Percentiles rank a stretch among this genome's conserved stretches.
phyloP scores from a whole-genome alignment of 495 filamentous ascomycete genomes.

The Neurospora africana region DNA sequence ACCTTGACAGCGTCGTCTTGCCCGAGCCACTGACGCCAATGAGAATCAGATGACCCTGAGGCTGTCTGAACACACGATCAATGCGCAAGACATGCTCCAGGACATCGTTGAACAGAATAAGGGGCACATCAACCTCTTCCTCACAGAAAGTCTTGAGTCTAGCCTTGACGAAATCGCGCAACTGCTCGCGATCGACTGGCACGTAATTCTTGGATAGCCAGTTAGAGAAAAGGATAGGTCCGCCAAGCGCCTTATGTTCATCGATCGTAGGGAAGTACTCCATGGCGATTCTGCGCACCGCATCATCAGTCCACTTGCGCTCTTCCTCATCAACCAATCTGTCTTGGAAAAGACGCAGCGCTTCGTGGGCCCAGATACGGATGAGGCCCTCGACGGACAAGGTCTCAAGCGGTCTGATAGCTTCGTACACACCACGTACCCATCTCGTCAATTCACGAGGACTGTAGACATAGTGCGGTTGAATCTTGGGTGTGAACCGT shows the following conservation, averaged over 20 bases:
- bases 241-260: constrained; percentile 75
- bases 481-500: constrained; percentile 88
- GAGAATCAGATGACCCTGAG: constrained; percentile 93
- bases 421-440: constrained; percentile 95
- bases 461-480: constrained; percentile 98
- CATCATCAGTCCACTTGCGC: constrained; percentile 85
- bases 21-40: constrained; percentile 97
- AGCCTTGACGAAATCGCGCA: constrained; percentile 95
- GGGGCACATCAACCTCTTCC: constrained; percentile 95
- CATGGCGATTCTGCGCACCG: constrained; percentile 70
- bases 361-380: constrained; percentile 96
- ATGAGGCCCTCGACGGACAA: constrained; percentile 85
- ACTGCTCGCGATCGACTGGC: constrained; percentile 84
- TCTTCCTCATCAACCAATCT: constrained; percentile 90
- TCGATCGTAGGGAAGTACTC: constrained; percentile 92
- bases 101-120: constrained; percentile 97
- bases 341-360: constrained; percentile 91
- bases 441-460: constrained; percentile 95
- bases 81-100: constrained; percentile 96
- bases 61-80: constrained; percentile 95
- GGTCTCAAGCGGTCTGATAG: constrained; percentile 81
- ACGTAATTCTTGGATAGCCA: constrained; percentile 99
- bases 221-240: constrained; percentile 94
- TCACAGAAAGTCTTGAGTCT: constrained; percentile 97
- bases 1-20: constrained; percentile 95